These are phyloP conservation scores for Rhynchospora breviuscula DNA, from an alignment of 176 grass and related monocot genomes.

Conservation along the genomic window DNA sequence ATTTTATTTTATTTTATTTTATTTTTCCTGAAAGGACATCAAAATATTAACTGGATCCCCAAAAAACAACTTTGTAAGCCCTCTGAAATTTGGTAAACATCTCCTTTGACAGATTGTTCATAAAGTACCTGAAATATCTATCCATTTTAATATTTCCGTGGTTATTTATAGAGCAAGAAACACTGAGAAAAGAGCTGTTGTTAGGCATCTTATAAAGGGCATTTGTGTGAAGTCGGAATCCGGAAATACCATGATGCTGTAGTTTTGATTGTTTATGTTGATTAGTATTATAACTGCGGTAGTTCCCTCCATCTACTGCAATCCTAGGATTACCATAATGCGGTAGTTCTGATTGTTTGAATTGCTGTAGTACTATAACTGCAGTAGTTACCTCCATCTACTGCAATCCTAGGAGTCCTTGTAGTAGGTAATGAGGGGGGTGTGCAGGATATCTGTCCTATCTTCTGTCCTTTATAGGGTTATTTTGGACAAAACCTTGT, in stretches of 20 bases:
- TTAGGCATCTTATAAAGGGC: background rate
- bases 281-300: background rate
- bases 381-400: background rate
- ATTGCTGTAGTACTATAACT: no score
- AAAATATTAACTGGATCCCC: background rate
- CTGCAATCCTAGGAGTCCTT: background rate
- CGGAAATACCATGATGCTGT: background rate
- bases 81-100: background rate
- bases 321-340: background rate
- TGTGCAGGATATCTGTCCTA: background rate
- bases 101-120: background rate
- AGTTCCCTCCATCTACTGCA: background rate
- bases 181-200: background rate
- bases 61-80: background rate
- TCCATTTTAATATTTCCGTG: background rate
- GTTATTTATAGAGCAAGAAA: background rate
- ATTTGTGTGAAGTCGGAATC: background rate
- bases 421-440: background rate
- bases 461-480: background rate
- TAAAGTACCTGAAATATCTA: background rate
- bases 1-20: background rate
- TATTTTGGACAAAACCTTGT: background rate
- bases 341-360: background rate
- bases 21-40: background rate
- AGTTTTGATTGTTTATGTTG: background rate